A percentile compares a stretch with the other conserved stretches of the same genome.
These are phyloP conservation scores for Pseudonectria buxi DNA, from an alignment of 2,329 filamentous ascomycete genomes.

Conservation along the genomic window DNA sequence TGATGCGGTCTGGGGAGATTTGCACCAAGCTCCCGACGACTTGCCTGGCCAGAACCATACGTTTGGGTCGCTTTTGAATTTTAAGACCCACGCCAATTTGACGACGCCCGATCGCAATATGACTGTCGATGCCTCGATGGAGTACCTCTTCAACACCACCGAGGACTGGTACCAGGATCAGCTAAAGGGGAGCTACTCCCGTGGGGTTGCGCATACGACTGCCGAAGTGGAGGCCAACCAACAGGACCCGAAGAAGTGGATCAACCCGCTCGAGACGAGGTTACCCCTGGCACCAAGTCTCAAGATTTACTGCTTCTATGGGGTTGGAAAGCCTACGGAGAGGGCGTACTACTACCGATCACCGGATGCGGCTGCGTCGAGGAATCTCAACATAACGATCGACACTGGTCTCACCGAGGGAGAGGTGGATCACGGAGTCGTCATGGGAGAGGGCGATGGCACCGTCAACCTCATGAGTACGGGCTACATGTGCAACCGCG, in stretches of 20 bases:
- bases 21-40: constrained; percentile 84
- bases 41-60: constrained; percentile 62
- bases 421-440: constrained; percentile 76
- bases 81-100: constrained; percentile 59
- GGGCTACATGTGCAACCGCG: constrained; percentile 95
- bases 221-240: constrained; percentile 79
- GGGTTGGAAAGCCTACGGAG: constrained; percentile 88
- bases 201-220: constrained; percentile 74
- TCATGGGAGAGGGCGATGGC: constrained; percentile 92
- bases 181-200: constrained; percentile 71
- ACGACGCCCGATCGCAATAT: constrained; percentile 65
- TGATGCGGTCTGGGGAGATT: constrained; percentile 89
- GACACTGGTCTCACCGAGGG: constrained; percentile 57
- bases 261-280: constrained; percentile 86
- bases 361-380: constrained; percentile 57
- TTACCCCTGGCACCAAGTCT: constrained; percentile 80
- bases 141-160: constrained; percentile 69
- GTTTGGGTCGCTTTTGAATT: constrained; percentile 80
- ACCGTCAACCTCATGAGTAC: constrained; percentile 88
- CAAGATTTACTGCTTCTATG: constrained; percentile 98
- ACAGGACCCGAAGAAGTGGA: constrained; percentile 74
- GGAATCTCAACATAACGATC: constrained; percentile 66
- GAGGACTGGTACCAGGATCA: constrained; percentile 81
- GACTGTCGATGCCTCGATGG: constrained; percentile 69
- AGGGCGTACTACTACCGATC: constrained; percentile 82